Evolutionary conservation across 2,329 filamentous ascomycete genomes (phyloP).

Genomic region (Verticillium dahliae): DNA sequence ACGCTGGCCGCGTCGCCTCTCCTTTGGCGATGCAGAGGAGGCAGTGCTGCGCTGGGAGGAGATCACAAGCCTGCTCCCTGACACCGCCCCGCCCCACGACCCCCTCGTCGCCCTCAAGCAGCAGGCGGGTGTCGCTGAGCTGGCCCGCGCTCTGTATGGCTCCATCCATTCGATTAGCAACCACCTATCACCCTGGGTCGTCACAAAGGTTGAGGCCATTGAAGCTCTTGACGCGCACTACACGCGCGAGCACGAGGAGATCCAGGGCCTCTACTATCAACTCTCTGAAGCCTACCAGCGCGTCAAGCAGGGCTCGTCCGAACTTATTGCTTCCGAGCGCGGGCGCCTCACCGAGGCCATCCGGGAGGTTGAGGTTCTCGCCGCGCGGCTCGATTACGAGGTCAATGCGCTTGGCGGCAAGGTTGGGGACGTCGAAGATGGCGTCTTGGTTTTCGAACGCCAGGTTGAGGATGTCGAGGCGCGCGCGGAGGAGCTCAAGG

Average conservation of each 20-base stretch:
- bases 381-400: conserved; percentile 88
- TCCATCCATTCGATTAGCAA: conserved; percentile 45
- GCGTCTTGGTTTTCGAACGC: conserved; percentile 70
- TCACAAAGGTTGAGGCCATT: conserved; percentile 48
- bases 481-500: conserved; percentile 55
- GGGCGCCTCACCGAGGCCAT: conserved; percentile 62
- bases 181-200: conserved; percentile 55
- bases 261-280: conserved; percentile 63
- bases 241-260: conserved; percentile 55
- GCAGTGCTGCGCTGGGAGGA: conserved; percentile 64
- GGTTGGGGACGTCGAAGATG: conserved; percentile 81
- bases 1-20: conserved; percentile 65
- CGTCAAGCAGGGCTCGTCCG: conserved; percentile 60
- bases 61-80: conserved; percentile 6
- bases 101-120: conserved; percentile 11
- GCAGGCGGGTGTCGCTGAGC: conserved; percentile 32
- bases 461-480: conserved; percentile 68
- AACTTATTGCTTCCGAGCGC: conserved; percentile 64
- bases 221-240: conserved; percentile 55
- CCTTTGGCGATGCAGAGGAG: conserved; percentile 70
- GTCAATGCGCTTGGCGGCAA: conserved; percentile 72
- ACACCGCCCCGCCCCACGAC: conserved; percentile 4
- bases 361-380: conserved; percentile 72
- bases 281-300: conserved; percentile 64
- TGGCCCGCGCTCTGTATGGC: conserved; percentile 49